Conservation (phyloP, 192 early-diverging fungal species). For the Coemansia sp. region DNA sequence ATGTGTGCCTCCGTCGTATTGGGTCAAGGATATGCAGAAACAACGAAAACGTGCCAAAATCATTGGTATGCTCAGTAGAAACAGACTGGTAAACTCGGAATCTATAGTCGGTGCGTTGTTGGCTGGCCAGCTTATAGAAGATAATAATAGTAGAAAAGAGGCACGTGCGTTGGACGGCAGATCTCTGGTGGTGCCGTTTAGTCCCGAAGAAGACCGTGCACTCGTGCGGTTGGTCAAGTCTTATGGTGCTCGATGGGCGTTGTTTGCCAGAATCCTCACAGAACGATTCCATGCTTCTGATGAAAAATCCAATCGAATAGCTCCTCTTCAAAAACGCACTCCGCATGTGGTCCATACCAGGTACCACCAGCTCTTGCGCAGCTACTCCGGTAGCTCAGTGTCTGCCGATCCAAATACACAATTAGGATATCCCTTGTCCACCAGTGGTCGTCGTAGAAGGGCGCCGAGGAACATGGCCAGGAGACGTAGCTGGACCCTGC, state of each 20-base stretch:
- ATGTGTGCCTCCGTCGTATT: conserved; percentile 12
- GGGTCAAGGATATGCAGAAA: conserved; percentile 13
- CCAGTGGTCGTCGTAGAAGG: background rate
- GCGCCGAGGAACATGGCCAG: background rate
- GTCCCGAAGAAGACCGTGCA: conserved; percentile 18
- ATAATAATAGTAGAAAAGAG: background rate
- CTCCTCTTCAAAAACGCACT: background rate
- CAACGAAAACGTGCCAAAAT: background rate
- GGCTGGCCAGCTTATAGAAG: conserved; percentile 6
- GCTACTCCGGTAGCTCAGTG: background rate
- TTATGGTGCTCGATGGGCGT: conserved; percentile 19
- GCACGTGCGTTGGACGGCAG: conserved; percentile 2
- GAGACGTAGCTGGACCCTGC: conserved; percentile 15
- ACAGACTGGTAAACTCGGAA: background rate
- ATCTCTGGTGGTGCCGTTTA: conserved; percentile 15
- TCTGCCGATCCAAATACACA: too few species aligned
- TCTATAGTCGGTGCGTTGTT: conserved; percentile 8
- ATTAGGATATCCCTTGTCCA: too few species aligned
- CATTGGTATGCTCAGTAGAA: background rate
- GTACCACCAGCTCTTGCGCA: background rate
- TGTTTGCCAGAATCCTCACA: conserved; percentile 24
- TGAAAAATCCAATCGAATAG: too few species aligned
- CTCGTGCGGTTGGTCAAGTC: conserved; percentile 22
- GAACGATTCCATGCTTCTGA: background rate
- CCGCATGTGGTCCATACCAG: background rate